Base-by-base conservation (phyloP, 495 filamentous ascomycete genomes). In the Aspergillus heteromorphus region DNA sequence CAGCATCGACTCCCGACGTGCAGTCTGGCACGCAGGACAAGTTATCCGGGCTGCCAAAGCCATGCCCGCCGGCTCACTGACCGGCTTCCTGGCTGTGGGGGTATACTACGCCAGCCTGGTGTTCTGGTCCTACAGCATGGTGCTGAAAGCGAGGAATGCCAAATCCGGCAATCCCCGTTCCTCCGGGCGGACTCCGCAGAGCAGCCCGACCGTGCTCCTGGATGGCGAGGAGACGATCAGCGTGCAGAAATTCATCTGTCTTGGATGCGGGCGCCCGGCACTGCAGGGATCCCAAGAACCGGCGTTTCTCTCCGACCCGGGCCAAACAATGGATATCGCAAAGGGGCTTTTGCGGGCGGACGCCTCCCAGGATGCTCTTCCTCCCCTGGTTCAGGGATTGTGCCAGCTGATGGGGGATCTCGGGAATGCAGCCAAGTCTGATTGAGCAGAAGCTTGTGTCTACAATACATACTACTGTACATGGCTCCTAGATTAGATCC, bases 1-100 rank as follows among this genome's bases (percentile, higher is more conserved):
- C 1, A 76, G 66, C 14, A 42, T 61, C 2, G 78, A 83, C 18
- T 75, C 79, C 0, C 66, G 83, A 6, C 73, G 73, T 21, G 83
- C 84, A 1, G 58, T 86, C 0, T 86, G 80, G 78, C 81, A 85
- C 52, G 83, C 83, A 0, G 84, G 83, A 0, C 83, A 86, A 63
- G 72, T 83, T 1, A 59, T 88, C 7, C 74, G 79, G 7, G 73
- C 76, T 4, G 82, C 79, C 0, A 76, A 73, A 54, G 40, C 60
- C 9, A 76, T 86, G 42, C 67, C 76, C 0, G 55, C 61, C 0
- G 73, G 73, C 0, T 68, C 71, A 2, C 63, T 86, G 2, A 77
- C 79, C 13, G 81, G 82, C 21, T 86, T 86, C 60, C 72, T 76
- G 43, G 81, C 82, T 5, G 76, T 85, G 11, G 79, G 73, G 0